Evolutionary conservation across 768 basidiomycete species (phyloP).

Genomic region (Asterophora lycoperdoides): DNA sequence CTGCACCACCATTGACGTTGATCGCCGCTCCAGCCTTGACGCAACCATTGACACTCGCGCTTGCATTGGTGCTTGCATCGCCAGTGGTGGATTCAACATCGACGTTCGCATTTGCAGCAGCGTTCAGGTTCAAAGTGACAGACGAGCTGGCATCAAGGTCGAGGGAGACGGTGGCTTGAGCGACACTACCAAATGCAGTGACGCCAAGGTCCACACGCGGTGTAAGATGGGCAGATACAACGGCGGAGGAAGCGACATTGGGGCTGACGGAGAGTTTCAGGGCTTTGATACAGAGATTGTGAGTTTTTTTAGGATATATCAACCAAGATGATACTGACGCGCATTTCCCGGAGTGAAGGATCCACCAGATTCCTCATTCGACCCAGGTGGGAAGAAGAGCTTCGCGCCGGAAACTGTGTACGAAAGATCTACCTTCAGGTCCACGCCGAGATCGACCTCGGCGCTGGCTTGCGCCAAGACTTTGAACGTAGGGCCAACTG

Average conservation of each 20-base stretch:
- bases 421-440: constrained; percentile 27
- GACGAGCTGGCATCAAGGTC: constrained; percentile 34
- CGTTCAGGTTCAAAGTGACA: constrained; percentile 12
- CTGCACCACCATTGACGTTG: constrained; percentile 23
- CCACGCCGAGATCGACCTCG: constrained; percentile 25
- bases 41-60: constrained; percentile 33
- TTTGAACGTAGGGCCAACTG: constrained; percentile 37
- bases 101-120: neutral
- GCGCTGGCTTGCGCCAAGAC: constrained; percentile 25
- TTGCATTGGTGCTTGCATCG: constrained; percentile 34
- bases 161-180: constrained; percentile 38
- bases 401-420: constrained; percentile 30
- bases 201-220: constrained; percentile 44
- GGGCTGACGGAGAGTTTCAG: constrained; percentile 39
- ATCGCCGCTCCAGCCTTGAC: no score
- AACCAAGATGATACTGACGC: constrained; percentile 20
- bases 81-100: constrained; percentile 1
- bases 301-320: neutral
- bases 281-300: constrained; percentile 21
- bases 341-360: constrained; percentile 24
- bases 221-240: constrained; percentile 43
- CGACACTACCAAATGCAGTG: constrained; percentile 32
- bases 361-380: constrained; percentile 20
- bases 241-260: constrained; percentile 33
- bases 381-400: constrained; percentile 34